Evolutionary conservation across 352 stramenopile species (phyloP), one percentile per base, ranked within the genome.

Genomic region (Peronospora belbahrii): DNA sequence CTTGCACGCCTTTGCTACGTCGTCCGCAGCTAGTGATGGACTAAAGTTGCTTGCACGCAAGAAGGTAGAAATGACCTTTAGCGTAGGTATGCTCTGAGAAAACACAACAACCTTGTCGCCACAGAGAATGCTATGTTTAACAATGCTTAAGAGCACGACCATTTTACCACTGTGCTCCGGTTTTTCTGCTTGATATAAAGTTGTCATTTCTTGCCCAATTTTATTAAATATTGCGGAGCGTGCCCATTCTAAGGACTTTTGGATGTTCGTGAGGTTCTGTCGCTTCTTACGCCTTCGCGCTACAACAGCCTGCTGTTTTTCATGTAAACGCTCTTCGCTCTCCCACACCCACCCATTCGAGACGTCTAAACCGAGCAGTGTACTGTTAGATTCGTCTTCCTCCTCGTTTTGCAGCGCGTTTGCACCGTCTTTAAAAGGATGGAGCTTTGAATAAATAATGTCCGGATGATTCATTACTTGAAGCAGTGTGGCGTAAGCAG

Each of bases 381-480:
- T 51, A 7, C 65, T 52, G 10, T 38, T 49, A n/a, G 18, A 48
- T 9, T 78, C 64, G 2, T 82, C 50, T 7, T 71, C 70, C 15
- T 72, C 67, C 10, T 59, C 45, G 23, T 54, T 34, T 8, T 57
- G 15, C 25, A 65, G 40, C 8, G 39, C 34, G 11, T 40, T 45
- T 2, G 41, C 24, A 22, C 66, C 52, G 10, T 66, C 45, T 15
- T 69, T 22, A 3, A 59, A 60, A 11, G 68, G 70, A 44, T 52
- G 75, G 6, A 92, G 48, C 42, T 87, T 87, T 30, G 58, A 58
- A 52, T 86, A 74, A 42, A 92, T 87, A 60, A 92, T 85, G 45
- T 95, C 83, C 5, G 83, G 83, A 41, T 95, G 83, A 42, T 95
- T 95, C 70, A 95, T 89, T 14, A 95, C 79, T 42, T 89, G 76